A percentile compares a stretch with the other conserved stretches of the same genome.
Evolutionary conservation across 352 stramenopile species (phyloP).

Genomic region (Blastocystis sp.): DNA sequence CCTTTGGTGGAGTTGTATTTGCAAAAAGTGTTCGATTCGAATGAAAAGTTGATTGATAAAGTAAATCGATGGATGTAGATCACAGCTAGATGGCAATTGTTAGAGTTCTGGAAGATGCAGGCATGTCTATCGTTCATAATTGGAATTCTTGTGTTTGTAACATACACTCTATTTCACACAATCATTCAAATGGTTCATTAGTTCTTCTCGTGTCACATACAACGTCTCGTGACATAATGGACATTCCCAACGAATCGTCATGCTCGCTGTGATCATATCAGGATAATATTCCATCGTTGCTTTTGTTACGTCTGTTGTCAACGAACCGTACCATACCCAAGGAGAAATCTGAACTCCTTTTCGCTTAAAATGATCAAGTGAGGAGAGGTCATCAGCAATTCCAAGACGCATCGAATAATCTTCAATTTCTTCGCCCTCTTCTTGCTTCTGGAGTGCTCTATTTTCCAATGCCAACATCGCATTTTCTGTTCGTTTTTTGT

Average conservation of each 20-base stretch:
- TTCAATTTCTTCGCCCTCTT: background rate
- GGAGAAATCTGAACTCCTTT: background rate
- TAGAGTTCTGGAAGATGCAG: background rate
- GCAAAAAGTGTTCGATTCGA: slow-evolving; percentile 46
- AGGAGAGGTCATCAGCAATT: background rate
- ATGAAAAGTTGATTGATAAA: slow-evolving; percentile 16
- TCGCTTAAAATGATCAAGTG: background rate
- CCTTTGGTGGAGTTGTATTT: slow-evolving; percentile 33
- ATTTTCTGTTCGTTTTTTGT: background rate
- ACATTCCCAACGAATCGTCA: slow-evolving; percentile 35
- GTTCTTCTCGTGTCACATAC: slow-evolving; percentile 41
- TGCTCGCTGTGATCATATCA: slow-evolving; percentile 3
- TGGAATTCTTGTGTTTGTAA: too few species aligned
- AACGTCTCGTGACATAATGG: background rate
- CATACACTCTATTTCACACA: slow-evolving; percentile 3
- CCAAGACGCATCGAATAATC: slow-evolving; percentile 1
- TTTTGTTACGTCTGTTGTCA: background rate
- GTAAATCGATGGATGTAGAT: background rate
- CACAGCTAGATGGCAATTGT: background rate
- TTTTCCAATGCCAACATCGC: background rate
- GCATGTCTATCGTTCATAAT: background rate
- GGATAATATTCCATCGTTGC: slow-evolving; percentile 22
- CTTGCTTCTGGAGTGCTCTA: background rate
- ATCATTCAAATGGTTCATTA: slow-evolving; percentile 7
- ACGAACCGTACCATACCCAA: slow-evolving; percentile 51